Conservation (phyloP, 1,139 yeast species). For the Zygotorulaspora mrakii region DNA sequence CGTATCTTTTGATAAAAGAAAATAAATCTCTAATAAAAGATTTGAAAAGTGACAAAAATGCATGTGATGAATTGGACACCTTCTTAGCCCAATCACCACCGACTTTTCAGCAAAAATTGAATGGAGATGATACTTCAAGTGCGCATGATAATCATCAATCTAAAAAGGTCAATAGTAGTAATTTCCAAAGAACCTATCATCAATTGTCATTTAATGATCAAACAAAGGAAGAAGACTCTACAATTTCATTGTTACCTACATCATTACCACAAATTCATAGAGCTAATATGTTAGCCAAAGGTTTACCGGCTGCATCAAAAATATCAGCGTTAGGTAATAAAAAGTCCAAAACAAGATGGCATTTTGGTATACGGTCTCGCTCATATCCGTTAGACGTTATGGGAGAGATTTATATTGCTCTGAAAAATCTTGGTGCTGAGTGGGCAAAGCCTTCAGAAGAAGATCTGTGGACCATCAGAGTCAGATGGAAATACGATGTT, state of each 20-base stretch:
- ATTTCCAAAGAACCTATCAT: constrained; percentile 35
- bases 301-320: constrained; percentile 48
- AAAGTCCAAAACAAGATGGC: constrained; percentile 95
- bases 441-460: constrained; percentile 94
- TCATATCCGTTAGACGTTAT: constrained; percentile 96
- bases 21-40: constrained; percentile 68
- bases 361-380: constrained; percentile 93
- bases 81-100: constrained; percentile 34
- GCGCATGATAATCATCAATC: constrained; percentile 15
- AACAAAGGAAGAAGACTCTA: constrained; percentile 41
- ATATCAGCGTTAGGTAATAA: constrained; percentile 74
- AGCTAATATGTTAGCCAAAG: constrained; percentile 78
- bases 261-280: constrained; percentile 92
- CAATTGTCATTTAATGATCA: constrained; percentile 32
- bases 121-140: constrained; percentile 10
- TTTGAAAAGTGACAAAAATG: constrained; percentile 48
- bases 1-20: constrained; percentile 83
- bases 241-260: constrained; percentile 89
- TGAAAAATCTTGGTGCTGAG: constrained; percentile 91
- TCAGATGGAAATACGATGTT: constrained; percentile 76
- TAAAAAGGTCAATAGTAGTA: constrained; percentile 20
- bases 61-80: constrained; percentile 46
- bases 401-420: constrained; percentile 96
- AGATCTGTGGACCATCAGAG: constrained; percentile 94
- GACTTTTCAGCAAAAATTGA: constrained; percentile 29